phyloP scores from a whole-genome alignment of 2,329 filamentous ascomycete species.

The Coniochaeta sp. region DNA sequence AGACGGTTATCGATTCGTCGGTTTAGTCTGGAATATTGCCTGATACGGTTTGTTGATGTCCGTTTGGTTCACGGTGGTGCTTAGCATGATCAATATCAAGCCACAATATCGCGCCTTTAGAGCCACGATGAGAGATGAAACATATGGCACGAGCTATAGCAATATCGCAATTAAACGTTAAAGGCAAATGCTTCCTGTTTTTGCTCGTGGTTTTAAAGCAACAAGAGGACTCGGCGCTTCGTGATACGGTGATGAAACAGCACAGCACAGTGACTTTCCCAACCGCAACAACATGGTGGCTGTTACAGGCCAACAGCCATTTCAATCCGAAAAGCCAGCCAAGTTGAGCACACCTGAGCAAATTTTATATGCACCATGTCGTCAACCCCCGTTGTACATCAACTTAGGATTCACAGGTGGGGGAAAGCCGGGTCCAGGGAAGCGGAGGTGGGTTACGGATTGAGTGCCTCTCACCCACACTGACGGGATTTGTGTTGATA shows the following conservation, averaged over 20 bases:
- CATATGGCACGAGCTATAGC: background rate
- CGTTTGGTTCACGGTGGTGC: background rate
- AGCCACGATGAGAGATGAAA: background rate
- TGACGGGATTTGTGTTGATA: background rate
- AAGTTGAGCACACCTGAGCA: too few species aligned
- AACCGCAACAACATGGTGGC: background rate
- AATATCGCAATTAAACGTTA: background rate
- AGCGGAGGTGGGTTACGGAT: background rate
- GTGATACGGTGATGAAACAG: constrained; percentile 15
- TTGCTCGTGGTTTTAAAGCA: background rate
- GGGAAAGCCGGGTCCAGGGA: background rate
- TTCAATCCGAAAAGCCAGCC: background rate
- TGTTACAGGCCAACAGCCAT: background rate
- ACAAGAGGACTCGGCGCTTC: background rate
- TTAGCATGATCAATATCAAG: constrained; percentile 3
- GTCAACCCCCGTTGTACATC: background rate
- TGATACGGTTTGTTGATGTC: background rate
- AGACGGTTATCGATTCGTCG: background rate
- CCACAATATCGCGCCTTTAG: background rate
- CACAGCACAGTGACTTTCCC: constrained; percentile 3
- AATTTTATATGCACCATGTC: too few species aligned
- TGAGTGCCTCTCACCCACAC: background rate
- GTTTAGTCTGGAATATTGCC: background rate
- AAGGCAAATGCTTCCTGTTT: background rate
- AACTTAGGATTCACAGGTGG: background rate